Evolutionary conservation across 441 rosid genomes (phyloP), one percentile per base, ranked within the genome.

Genomic region (Populus tomentosa): DNA sequence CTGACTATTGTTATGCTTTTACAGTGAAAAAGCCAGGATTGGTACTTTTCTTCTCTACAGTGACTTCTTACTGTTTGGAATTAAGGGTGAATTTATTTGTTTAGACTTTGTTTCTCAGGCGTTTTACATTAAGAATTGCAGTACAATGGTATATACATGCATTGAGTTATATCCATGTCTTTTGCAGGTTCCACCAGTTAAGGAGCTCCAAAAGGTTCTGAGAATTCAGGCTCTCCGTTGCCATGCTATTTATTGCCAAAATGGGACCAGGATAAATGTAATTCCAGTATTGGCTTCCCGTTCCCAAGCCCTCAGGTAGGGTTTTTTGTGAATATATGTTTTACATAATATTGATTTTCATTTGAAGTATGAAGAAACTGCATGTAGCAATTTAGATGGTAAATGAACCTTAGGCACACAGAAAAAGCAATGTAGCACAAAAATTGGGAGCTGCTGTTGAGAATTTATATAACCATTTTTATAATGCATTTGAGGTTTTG

Each of bases 211-310:
- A 78, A 96, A 94, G 88, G 77, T 83, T 24, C 85, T 90, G 83
- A 91, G 99, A 80, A 92, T 92, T 83, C 99, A 94, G 81, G 98
- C 97, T 69, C 89, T 96, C 20, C 92, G 99, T 70, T 89, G 97
- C 74, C 97, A 96, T 84, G 95, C 81, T 38, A 82, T 96, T 76
- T 91, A 89, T 84, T 89, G 98, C 76, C 98, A 91, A 82, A 91
- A 86, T 80, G 94, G 97, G 66, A 74, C 85, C 77, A 84, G 97
- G 85, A 85, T 96, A 69, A 94, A 96, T 80, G 95, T 96, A 28
- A 88, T 96, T 73, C 99, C 99, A 1, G 96, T 91, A 68, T 80
- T 93, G 80, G 98, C 99, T 74, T 96, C 99, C 46, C 97, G 99
- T 6, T 82, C 91, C 78, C 99, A 94, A 86, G 98, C 98, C 67